Evolutionary conservation across 116 monocot species (phyloP), one percentile per base, ranked within the genome.

Genomic region (Dioscorea cayenensis): DNA sequence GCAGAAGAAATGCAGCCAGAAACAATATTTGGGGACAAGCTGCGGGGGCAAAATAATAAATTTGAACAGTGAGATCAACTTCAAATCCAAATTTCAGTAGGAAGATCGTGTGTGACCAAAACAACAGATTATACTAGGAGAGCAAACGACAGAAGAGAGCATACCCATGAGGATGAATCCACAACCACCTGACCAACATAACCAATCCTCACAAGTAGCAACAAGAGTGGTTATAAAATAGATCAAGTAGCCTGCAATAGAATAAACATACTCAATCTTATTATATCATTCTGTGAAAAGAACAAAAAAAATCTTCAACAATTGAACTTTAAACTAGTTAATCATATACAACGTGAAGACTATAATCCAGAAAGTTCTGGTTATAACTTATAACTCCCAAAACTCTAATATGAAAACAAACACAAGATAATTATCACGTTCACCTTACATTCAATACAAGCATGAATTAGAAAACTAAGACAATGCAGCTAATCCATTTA

Each of bases 131-230:
- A 55, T 55, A 18, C 55, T 55, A 18, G 14, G 52, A 55, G 18
- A 55, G 55, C n/a, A 18, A 43, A 55, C 55, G 28, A 49, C 18
- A 36, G 23, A 25, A 77, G 36, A 78, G 29, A 58, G 71, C 75
- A 71, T 84, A 94, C 96, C 92, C 88, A 96, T 90, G 23, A 96
- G 86, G 63, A 96, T 73, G 79, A 96, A 96, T 63, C 92, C 96
- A 79, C 87, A 96, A 65, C 82, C 87, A 78, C 83, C 70, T 38
- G 84, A 84, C 96, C 96, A 96, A 74, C 78, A 96, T 9, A 65
- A 66, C 96, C 96, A 96, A 43, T 86, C 75, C 66, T 84, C 60
- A 74, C 92, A 96, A 52, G 85, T 79, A 74, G 96, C 96, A 65
- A 90, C 65, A 73, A 90, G 67, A 36, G 90, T 86, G 38, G 64